Evolutionary conservation across 164 flowering plant genomes (phyloP).

Genomic region (Nymphaea colorata): DNA sequence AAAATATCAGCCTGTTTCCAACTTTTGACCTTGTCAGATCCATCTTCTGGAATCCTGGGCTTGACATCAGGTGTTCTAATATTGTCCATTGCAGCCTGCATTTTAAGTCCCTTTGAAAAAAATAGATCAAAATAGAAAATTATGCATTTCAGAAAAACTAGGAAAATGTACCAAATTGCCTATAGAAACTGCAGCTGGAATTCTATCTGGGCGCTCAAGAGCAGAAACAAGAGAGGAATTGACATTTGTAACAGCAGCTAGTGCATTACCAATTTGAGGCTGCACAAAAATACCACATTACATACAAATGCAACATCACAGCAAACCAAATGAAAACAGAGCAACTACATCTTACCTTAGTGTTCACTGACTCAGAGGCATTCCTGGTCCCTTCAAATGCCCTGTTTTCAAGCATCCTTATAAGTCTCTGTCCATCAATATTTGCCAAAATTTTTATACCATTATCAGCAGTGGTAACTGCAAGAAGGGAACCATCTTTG

Average conservation of each 20-base stretch:
- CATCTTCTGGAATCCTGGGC: background rate
- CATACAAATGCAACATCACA: background rate
- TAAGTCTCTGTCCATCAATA: slow-evolving; percentile 18
- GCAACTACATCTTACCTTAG: background rate
- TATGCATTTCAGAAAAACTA: background rate
- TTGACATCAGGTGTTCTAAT: background rate
- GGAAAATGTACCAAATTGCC: background rate
- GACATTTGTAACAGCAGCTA: background rate
- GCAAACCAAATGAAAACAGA: background rate
- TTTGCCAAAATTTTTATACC: slow-evolving; percentile 48
- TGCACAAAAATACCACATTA: background rate
- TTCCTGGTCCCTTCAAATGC: background rate
- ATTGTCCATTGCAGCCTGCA: background rate
- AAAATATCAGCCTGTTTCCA: background rate
- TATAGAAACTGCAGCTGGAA: background rate
- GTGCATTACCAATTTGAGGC: background rate
- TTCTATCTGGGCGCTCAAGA: background rate
- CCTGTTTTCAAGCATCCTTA: background rate
- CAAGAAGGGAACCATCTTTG: slow-evolving; percentile 52
- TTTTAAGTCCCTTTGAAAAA: background rate
- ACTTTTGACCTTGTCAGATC: background rate
- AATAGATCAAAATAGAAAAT: background rate
- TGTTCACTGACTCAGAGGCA: background rate
- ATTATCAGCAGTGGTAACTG: slow-evolving; percentile 53
- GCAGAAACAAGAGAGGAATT: background rate